A percentile compares a stretch with the other conserved stretches of the same genome.
These are phyloP conservation scores for Paramyrothecium sp. DNA, from an alignment of 2,329 filamentous ascomycete species.

Conservation along the genomic window DNA sequence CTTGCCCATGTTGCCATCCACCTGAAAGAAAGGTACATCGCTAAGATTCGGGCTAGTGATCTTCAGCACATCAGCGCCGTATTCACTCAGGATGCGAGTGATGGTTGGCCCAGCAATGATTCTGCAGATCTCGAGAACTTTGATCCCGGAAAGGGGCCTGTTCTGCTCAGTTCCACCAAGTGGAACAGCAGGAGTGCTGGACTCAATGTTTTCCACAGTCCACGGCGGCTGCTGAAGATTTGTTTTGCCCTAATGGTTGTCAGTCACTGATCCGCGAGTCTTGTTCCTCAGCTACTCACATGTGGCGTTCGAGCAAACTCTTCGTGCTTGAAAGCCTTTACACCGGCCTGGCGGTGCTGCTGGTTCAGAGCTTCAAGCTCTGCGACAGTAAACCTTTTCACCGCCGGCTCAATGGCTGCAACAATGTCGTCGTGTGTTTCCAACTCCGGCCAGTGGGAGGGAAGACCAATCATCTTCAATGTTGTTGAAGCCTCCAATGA, in stretches of 20 bases:
- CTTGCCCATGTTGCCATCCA: conserved; percentile 72
- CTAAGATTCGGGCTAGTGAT: conserved; percentile 66
- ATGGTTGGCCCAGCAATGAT: conserved; percentile 77
- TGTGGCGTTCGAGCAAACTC: conserved; percentile 55
- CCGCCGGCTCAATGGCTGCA: conserved; percentile 56
- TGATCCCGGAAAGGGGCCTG: conserved; percentile 56
- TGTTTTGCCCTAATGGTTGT: conserved; percentile 38
- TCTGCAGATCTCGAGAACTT: conserved; percentile 72
- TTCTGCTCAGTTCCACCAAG: conserved; percentile 22
- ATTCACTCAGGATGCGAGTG: conserved; percentile 68
- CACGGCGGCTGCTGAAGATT: conserved; percentile 42
- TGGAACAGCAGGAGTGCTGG: conserved; percentile 44
- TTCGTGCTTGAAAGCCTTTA: conserved; percentile 56
- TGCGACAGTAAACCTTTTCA: conserved; percentile 49
- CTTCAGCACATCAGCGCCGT: conserved; percentile 73
- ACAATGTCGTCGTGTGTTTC: conserved; percentile 60
- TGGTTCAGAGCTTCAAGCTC: conserved; percentile 60
- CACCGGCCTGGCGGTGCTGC: conserved; percentile 56
- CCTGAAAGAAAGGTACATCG: conserved; percentile 71
- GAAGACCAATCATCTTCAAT: conserved; percentile 67
- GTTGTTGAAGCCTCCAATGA: conserved; percentile 70
- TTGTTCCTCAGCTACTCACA: conserved; percentile 18
- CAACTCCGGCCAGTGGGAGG: conserved; percentile 58
- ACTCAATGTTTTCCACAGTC: conserved; percentile 49
- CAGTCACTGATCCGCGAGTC: not conserved